Conservation (phyloP, 2,329 filamentous ascomycete genomes). For the Exophiala xenobiotica region DNA sequence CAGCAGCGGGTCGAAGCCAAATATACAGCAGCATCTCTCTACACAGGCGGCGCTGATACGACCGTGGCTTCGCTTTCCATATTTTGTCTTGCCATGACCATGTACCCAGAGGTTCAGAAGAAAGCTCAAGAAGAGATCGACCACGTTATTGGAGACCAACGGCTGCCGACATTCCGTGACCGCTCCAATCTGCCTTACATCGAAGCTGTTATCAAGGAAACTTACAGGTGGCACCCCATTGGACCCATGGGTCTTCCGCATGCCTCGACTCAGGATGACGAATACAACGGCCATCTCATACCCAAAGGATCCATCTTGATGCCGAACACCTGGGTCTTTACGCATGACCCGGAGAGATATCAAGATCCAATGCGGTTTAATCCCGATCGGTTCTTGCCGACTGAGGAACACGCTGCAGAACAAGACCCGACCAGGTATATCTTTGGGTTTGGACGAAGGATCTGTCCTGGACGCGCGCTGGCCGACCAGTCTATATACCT, state of each 20-base stretch:
- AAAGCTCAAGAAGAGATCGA: slow-evolving; percentile 48
- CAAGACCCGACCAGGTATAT: slow-evolving; percentile 49
- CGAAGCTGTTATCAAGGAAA: slow-evolving; percentile 41
- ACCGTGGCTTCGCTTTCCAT: slow-evolving; percentile 43
- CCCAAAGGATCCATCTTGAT: slow-evolving; percentile 44
- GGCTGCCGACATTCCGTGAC: slow-evolving; percentile 41
- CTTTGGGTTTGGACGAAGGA: slow-evolving; percentile 57
- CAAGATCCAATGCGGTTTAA: slow-evolving; percentile 41
- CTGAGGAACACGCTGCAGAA: slow-evolving; percentile 36
- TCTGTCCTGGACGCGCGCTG: slow-evolving; percentile 41
- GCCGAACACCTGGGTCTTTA: slow-evolving; percentile 27
- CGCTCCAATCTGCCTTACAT: slow-evolving; percentile 39
- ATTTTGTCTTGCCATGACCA: slow-evolving; percentile 54
- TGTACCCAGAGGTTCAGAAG: slow-evolving; percentile 51
- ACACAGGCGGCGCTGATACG: slow-evolving; percentile 45
- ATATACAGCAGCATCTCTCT: slow-evolving; percentile 46
- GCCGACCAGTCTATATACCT: slow-evolving; percentile 45
- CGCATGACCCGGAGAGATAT: slow-evolving; percentile 40
- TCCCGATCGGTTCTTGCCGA: slow-evolving; percentile 44
- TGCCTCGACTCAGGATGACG: slow-evolving; percentile 44
- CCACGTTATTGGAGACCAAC: slow-evolving; percentile 39
- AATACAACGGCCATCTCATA: slow-evolving; percentile 50
- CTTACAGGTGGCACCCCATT: slow-evolving; percentile 39
- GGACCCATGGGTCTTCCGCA: slow-evolving; percentile 38
- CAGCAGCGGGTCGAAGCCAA: slow-evolving; percentile 40